Evolutionary conservation across 2,329 filamentous ascomycete species (phyloP), one percentile per base, ranked within the genome.

Genomic region (Phaeosphaeriaceae sp.): DNA sequence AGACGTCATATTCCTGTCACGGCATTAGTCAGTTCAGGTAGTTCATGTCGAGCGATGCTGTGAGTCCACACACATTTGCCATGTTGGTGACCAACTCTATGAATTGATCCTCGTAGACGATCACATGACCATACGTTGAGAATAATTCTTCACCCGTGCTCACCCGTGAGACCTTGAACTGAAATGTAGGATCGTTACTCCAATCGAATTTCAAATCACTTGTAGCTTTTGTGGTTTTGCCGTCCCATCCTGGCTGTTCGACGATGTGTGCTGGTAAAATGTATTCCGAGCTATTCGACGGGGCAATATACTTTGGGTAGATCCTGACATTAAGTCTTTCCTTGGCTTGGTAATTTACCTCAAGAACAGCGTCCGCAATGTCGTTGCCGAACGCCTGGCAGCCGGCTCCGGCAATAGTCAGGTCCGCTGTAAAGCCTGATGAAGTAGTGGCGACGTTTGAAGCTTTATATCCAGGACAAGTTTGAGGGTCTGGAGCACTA

Each of bases 81-180:
- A 67, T 67, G 17, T 62, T 62, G 1, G 63, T 67, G 22, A 67
- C 56, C 1, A 67, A 53, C 31, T 67, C 65, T 1, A 93, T 74
- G 66, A 91, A 93, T 73, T 93, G 90, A 7, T 85, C 86, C 76
- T 93, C 88, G 64, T 91, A 93, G 27, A 93, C 80, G 7, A 93
- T 80, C n/a, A 82, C 80, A n/a, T 86, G 84, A 1, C 84, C 88
- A 1, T 86, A 86, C 0, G 89, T 90, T 65, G 92, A 87, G 72
- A 91, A 91, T 13, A 91, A 74, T 13, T 85, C 80, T 56, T 87
- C 82, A 31, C 76, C 81, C 1, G 79, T 87, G 48, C 79, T 81
- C 62, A 80, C 81, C 21, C 86, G 84, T 33, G 78, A 79, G 11
- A 92, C 80, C 0, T 80, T 82, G 77, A 92, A 92, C 25, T 84